phyloP scores from a whole-genome alignment of 129 eudicot genomes.

The Gnaphalium uliginosum region DNA sequence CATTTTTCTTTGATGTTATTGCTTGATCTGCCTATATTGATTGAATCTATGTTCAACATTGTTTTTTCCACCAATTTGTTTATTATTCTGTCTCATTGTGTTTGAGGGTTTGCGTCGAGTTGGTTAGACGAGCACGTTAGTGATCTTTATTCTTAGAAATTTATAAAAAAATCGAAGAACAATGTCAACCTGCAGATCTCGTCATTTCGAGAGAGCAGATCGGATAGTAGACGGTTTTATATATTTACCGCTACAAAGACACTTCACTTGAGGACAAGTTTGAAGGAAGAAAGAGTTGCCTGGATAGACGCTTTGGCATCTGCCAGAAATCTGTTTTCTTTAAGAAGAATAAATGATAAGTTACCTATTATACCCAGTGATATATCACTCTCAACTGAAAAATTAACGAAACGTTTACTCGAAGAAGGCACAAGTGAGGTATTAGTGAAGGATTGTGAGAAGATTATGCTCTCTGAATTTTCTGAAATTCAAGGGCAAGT shows the following conservation, averaged over 20 bases:
- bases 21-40: constrained; percentile 21
- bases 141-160: background rate
- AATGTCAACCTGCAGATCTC: constrained; percentile 51
- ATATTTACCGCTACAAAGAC: constrained; percentile 91
- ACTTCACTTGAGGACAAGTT: constrained; percentile 73
- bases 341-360: constrained; percentile 53
- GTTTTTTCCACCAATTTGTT: constrained; percentile 24
- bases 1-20: constrained; percentile 16
- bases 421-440: constrained; percentile 39
- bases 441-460: constrained; percentile 39
- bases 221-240: constrained; percentile 75
- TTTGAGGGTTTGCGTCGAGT: constrained; percentile 10
- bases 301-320: constrained; percentile 84
- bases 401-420: constrained; percentile 50
- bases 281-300: constrained; percentile 65
- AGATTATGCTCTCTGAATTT: constrained; percentile 43
- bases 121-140: background rate
- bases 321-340: constrained; percentile 54
- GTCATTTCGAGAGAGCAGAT: constrained; percentile 78
- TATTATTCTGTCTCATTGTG: background rate
- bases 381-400: constrained; percentile 68
- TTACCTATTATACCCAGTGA: constrained; percentile 43
- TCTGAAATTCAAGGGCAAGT: constrained; percentile 43
- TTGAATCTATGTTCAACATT: constrained; percentile 24
- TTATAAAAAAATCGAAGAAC: background rate